phyloP scores from a whole-genome alignment of 805 yeast genomes.

The Suhomyces sp. region DNA sequence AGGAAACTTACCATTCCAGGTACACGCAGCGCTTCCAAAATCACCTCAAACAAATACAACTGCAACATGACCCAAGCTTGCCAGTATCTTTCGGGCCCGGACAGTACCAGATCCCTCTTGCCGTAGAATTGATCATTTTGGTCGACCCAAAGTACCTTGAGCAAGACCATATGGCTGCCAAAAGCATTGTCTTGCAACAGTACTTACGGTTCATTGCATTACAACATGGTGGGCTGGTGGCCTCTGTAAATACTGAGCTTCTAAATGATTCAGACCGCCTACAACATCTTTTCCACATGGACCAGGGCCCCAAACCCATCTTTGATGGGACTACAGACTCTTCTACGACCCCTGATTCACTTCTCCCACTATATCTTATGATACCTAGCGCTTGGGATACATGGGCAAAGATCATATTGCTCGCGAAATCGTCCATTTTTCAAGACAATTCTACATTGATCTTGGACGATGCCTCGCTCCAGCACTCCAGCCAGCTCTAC shows the following conservation, averaged over 20 bases:
- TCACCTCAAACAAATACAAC: slow-evolving; percentile 1
- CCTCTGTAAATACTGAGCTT: slow-evolving; percentile 8
- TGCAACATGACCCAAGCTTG: slow-evolving; percentile 1
- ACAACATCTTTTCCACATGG: not conserved
- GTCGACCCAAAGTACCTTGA: slow-evolving; percentile 13
- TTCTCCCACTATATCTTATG: slow-evolving; percentile 2
- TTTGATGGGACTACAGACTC: slow-evolving; percentile 6
- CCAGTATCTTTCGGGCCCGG: slow-evolving; percentile 15
- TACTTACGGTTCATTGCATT: slow-evolving; percentile 30
- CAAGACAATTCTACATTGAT: slow-evolving; percentile 10
- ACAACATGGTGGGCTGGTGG: slow-evolving; percentile 28
- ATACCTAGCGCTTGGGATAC: slow-evolving; percentile 55
- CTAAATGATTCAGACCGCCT: slow-evolving; percentile 3
- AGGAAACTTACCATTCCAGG: not conserved
- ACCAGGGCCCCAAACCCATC: slow-evolving; percentile 13
- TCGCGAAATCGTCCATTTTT: slow-evolving; percentile 23
- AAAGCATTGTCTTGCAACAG: slow-evolving; percentile 32
- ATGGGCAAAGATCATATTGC: slow-evolving; percentile 45
- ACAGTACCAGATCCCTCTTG: slow-evolving; percentile 23
- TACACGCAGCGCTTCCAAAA: not conserved
- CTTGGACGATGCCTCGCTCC: slow-evolving; percentile 15
- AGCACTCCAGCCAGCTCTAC: slow-evolving; percentile 16
- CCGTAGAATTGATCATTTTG: slow-evolving; percentile 17
- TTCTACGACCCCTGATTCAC: not conserved
- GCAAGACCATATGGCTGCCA: slow-evolving; percentile 17